A percentile compares a stretch with the other conserved stretches of the same genome.
Conservation (phyloP, 345 rosid species). For the Eucalyptus sp. region DNA sequence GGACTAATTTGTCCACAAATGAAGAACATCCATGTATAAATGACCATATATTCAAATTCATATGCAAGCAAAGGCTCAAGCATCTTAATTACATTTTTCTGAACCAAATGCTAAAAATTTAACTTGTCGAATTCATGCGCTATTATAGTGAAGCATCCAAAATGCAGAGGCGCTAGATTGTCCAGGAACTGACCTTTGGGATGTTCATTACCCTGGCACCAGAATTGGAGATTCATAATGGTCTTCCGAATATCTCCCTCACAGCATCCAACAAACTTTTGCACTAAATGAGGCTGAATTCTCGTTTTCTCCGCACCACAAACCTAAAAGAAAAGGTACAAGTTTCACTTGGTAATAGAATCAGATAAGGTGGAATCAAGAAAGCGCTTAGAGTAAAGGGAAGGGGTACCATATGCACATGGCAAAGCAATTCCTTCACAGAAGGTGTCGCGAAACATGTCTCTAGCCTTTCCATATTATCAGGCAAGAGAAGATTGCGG, state of each 20-base stretch:
- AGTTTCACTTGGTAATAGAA: background rate
- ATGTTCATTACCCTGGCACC: slow-evolving; percentile 65
- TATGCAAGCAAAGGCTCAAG: background rate
- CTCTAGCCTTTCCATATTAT: slow-evolving; percentile 52
- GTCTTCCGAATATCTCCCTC: slow-evolving; percentile 74
- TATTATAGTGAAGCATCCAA: background rate
- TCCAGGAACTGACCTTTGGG: slow-evolving; percentile 32
- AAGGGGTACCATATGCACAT: slow-evolving; percentile 34
- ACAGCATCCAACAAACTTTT: slow-evolving; percentile 38
- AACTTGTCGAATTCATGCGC: background rate
- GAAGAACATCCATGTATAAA: background rate
- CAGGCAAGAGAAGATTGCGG: slow-evolving; percentile 53
- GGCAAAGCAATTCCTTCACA: slow-evolving; percentile 43
- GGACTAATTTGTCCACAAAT: background rate
- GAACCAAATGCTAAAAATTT: background rate
- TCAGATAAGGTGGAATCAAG: background rate
- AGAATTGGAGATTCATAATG: slow-evolving; percentile 75
- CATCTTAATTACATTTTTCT: background rate
- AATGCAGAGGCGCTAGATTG: background rate
- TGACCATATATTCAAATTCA: background rate
- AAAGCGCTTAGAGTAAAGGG: background rate
- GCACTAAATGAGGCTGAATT: slow-evolving; percentile 37
- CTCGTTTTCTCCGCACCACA: slow-evolving; percentile 57
- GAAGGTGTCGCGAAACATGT: slow-evolving; percentile 47
- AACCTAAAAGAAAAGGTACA: slow-evolving; percentile 28